phyloP scores from a whole-genome alignment of 495 filamentous ascomycete species.

The Aspergillus wentii region DNA sequence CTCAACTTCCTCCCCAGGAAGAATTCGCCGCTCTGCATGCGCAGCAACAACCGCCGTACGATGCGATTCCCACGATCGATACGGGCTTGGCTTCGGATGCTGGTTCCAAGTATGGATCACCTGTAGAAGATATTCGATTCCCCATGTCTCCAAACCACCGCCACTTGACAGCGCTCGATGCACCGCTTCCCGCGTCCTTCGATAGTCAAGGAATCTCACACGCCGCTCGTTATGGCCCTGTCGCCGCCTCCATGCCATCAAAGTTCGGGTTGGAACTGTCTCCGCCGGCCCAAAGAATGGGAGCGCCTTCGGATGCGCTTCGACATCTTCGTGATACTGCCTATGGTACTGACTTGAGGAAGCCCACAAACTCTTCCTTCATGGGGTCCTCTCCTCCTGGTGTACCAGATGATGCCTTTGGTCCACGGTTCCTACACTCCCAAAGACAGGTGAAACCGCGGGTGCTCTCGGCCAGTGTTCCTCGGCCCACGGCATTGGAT shows the following conservation, averaged over 20 bases:
- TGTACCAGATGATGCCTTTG: constrained; percentile 46
- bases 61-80: constrained; percentile 70
- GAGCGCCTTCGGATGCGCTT: constrained; percentile 64
- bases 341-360: constrained; percentile 64
- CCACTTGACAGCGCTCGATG: constrained; percentile 82
- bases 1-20: constrained; percentile 34
- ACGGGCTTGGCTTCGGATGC: constrained; percentile 72
- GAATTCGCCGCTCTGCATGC: constrained; percentile 41
- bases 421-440: constrained; percentile 79
- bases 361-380: constrained; percentile 41
- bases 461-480: constrained; percentile 76
- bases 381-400: constrained; percentile 64
- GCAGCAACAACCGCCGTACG: constrained; percentile 38
- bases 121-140: constrained; percentile 64
- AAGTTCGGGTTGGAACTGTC: constrained; percentile 85
- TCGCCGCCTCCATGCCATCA: constrained; percentile 87
- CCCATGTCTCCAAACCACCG: constrained; percentile 65
- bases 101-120: constrained; percentile 84
- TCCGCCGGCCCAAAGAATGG: constrained; percentile 55
- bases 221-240: constrained; percentile 82
- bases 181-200: constrained; percentile 89
- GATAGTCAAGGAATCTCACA: constrained; percentile 94
- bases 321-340: constrained; percentile 79
- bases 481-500: constrained; percentile 57
- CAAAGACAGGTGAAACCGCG: constrained; percentile 62